Base-by-base conservation (phyloP, 257 asterid genomes). In the Agastache rugosa region DNA sequence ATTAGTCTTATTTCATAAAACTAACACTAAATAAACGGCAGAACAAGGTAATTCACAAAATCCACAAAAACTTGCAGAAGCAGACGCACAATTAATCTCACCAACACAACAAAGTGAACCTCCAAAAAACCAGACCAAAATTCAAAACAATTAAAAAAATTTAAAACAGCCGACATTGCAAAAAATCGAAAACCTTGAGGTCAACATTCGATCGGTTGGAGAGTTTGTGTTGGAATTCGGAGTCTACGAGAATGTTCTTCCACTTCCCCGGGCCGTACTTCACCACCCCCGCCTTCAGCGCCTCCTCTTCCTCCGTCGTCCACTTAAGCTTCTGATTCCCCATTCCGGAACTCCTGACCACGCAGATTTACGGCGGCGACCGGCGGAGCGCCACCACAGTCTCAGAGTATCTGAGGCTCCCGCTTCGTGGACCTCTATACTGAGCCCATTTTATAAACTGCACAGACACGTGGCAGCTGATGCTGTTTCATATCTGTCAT, bases 191-290 rank as follows among this genome's bases (percentile, higher is more conserved):
- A 69, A 86, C 95, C 95, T 89, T 89, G 39, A 89, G 91, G 78
- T 89, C 90, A 47, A 89, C 85, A 75, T 89, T 89, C 31, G 95
- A 85, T 35, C 95, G 90, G 15, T 69, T 58, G 11, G 67, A n/a
- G 58, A 89, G 80, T 41, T 11, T 19, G 11, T 73, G 75, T 0
- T 80, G 70, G 39, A 87, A 82, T 0, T 82, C 81, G 16, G 90
- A 77, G 67, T 89, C 95, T 11, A 37, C 67, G 35, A 83, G 81
- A 47, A 87, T 87, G n/a, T 73, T 67, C 75, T 83, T 85, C 95
- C 92, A 87, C 74, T 81, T 87, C 39, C 92, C 95, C 19, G 74
- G 45, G 11, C 95, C 92, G 83, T 87, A 76, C 84, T 84, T 87
- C 19, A 39, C 73, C 35, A 89, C 84, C 11, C 92, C 95, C 6